Conservation (phyloP, 148 eudicot genomes). For the Spergularia marina region DNA sequence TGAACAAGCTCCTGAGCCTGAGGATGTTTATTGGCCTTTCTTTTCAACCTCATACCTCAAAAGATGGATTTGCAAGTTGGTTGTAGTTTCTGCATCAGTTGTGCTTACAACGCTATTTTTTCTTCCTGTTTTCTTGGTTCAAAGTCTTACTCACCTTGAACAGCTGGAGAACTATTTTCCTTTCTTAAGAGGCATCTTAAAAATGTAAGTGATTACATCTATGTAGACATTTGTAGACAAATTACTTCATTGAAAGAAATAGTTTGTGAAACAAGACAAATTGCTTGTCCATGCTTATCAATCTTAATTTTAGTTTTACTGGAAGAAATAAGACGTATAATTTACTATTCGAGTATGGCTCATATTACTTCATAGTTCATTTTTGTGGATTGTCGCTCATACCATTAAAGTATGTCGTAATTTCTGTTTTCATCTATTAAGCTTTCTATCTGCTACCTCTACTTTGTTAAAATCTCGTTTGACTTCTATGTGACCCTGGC, state of each 20-base stretch:
- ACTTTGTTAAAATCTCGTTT: too few species aligned
- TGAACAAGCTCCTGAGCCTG: slow-evolving; percentile 85
- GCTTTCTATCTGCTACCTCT: too few species aligned
- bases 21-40: slow-evolving; percentile 89
- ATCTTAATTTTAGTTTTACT: not conserved
- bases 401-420: not conserved
- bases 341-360: not conserved
- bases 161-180: slow-evolving; percentile 77
- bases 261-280: not conserved
- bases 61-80: slow-evolving; percentile 62
- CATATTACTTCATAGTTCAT: not conserved
- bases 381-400: not conserved
- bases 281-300: not conserved
- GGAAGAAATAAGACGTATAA: not conserved
- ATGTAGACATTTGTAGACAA: not conserved
- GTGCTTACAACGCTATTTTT: slow-evolving; percentile 63
- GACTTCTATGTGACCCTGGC: too few species aligned
- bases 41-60: slow-evolving; percentile 67
- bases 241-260: not conserved
- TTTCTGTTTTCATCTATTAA: too few species aligned
- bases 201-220: slow-evolving; percentile 47
- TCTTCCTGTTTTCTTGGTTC: slow-evolving; percentile 70
- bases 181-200: slow-evolving; percentile 54
- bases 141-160: slow-evolving; percentile 79
- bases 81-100: slow-evolving; percentile 44